A percentile compares a stretch with the other conserved stretches of the same genome.
Evolutionary conservation across 306 rosid species (phyloP).

Genomic region (Cyclanthera cordifolia): DNA sequence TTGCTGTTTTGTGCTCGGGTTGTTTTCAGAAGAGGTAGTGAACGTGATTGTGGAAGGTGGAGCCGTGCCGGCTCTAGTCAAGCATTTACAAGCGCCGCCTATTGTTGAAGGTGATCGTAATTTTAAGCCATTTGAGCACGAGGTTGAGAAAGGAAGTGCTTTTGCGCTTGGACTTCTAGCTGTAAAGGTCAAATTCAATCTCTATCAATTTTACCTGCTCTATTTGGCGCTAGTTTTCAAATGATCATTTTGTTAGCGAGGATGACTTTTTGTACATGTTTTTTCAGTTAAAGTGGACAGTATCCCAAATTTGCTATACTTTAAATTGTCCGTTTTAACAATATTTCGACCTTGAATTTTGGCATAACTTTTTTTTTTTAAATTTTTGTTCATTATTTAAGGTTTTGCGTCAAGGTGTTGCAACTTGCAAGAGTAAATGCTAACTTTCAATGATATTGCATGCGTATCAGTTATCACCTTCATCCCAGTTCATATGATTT

Average conservation of each 20-base stretch:
- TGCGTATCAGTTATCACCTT: not conserved
- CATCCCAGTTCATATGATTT: not conserved
- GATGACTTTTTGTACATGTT: not conserved
- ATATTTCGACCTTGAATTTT: not conserved
- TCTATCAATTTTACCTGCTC: not conserved
- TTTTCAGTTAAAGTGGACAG: not conserved
- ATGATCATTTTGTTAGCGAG: too few relatives aligned
- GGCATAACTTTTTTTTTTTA: not conserved
- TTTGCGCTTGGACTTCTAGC: conserved; percentile 96
- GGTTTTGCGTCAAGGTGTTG: not conserved
- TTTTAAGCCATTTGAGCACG: conserved; percentile 70
- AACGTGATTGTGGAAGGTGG: conserved; percentile 94
- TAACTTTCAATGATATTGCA: not conserved
- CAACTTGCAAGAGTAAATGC: not conserved
- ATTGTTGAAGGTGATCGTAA: conserved; percentile 30
- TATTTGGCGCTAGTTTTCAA: not conserved
- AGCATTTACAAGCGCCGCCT: conserved; percentile 79
- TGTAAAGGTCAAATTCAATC: conserved; percentile 51
- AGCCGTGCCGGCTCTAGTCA: conserved; percentile 76
- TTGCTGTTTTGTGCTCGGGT: conserved; percentile 12
- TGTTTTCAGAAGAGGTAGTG: conserved; percentile 70
- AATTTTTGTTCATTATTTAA: not conserved
- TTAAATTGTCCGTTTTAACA: not conserved
- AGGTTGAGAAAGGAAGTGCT: conserved; percentile 96
- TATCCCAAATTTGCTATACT: not conserved